Conservation (phyloP, 139 green algal genomes). For the Picochlorum costavermella region DNA sequence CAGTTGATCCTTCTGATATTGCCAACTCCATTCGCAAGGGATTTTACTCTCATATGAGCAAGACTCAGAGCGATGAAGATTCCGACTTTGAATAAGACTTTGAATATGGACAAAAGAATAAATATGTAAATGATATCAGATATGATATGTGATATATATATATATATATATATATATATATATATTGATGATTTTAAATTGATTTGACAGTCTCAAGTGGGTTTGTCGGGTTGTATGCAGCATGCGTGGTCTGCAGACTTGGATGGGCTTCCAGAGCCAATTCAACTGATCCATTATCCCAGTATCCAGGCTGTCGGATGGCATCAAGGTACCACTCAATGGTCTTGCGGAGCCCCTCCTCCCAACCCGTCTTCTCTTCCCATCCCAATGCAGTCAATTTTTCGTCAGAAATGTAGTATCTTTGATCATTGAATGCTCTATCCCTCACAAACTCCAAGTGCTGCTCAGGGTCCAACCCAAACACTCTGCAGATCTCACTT, state of each 20-base stretch:
- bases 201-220: neutral
- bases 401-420: conserved; percentile 91
- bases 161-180: neutral
- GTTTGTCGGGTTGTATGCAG: neutral
- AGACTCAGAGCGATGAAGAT: conserved; percentile 53
- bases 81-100: conserved; percentile 55
- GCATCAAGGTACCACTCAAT: conserved; percentile 79
- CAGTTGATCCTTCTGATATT: conserved; percentile 14
- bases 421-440: conserved; percentile 81
- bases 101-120: neutral
- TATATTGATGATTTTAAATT: neutral
- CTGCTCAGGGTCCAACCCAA: conserved; percentile 38
- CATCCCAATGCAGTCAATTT: conserved; percentile 91
- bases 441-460: conserved; percentile 55
- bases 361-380: conserved; percentile 77
- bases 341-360: conserved; percentile 85
- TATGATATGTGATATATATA: no score
- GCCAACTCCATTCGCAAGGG: neutral
- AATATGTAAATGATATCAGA: no score
- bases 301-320: conserved; percentile 53
- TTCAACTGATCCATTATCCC: conserved; percentile 69
- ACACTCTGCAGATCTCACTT: conserved; percentile 41
- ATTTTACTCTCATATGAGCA: conserved; percentile 3
- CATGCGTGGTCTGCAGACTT: neutral
- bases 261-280: conserved; percentile 57